Conservation (phyloP, 768 basidiomycete genomes). For the Mycena pura region DNA sequence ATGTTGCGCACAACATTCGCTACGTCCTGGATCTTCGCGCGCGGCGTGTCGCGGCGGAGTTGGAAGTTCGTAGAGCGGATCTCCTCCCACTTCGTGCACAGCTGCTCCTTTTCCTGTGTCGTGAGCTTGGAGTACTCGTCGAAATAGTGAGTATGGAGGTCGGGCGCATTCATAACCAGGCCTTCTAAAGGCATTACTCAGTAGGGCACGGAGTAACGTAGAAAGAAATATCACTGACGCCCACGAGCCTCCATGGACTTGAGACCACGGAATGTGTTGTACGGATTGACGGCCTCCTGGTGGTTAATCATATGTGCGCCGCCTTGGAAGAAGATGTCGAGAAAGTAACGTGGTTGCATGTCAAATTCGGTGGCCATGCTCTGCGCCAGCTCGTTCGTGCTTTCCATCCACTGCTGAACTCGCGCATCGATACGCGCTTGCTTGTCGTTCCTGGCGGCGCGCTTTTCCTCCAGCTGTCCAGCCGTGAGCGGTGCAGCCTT, state of each 20-base stretch:
- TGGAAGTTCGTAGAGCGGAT: neutral
- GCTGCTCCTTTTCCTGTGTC: neutral
- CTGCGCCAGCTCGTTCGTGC: neutral
- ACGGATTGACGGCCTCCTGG: neutral
- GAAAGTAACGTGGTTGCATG: neutral
- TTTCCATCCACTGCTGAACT: neutral
- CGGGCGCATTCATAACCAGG: neutral
- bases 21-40: constrained; percentile 14
- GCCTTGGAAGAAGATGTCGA: neutral
- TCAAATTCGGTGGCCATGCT: neutral
- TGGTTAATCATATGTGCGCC: neutral
- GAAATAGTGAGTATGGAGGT: neutral
- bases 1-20: neutral
- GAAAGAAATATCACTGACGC: neutral
- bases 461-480: neutral
- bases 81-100: neutral
- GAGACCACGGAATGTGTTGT: neutral
- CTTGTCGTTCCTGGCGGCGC: neutral
- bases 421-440: neutral
- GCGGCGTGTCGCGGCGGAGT: constrained; percentile 2
- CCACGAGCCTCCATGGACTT: neutral
- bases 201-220: too few species aligned
- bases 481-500: constrained; percentile 2
- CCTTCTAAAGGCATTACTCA: neutral
- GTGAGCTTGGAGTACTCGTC: constrained; percentile 15